Evolutionary conservation across 2,329 filamentous ascomycete species (phyloP), one percentile per base, ranked within the genome.

Genomic region (Venturia pyrina): DNA sequence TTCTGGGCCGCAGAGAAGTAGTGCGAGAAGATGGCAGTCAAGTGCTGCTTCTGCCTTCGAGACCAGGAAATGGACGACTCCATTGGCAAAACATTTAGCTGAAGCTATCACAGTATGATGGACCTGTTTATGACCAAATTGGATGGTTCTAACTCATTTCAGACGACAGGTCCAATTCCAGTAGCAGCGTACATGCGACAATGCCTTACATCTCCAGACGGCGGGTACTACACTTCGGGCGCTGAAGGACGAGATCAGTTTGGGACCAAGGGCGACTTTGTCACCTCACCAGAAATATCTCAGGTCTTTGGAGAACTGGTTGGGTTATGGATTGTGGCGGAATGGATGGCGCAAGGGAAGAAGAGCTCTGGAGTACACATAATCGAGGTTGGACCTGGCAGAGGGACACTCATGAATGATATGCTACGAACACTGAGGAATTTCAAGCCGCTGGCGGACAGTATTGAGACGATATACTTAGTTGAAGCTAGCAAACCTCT

Each of bases 171-270:
- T 0, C 93, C 95, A 4, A 87, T 98, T 37, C 91, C 95, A 0
- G 85, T 99, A 68, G 93, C 95, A 5, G 89, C 91, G 64, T 99
- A 93, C 76, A 99, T 99, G 95, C 93, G 95, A 74, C 96, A 98
- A 88, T 97, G 93, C 75, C 85, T 99, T 69, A 99, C 95, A 0
- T 90, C 90, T 13, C 90, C 95, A 68, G 79, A 91, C 48, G 92
- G 91, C 67, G 95, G 95, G 65, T 99, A 99, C 79, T 99, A 99
- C 78, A 85, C 88, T 5, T 85, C 87, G 32, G 83, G 88, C 56
- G 82, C 83, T 65, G 78, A 85, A 67, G 87, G 84, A 24, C 85
- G 87, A 60, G 93, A 97, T 73, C 93, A 93, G 69, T 99, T 99
- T 71, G 95, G 95, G n/a, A 81, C 85, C 65, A 90, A 91, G 73